Conservation (phyloP, 495 filamentous ascomycete genomes). For the Hypomontagnella submonticulosa region DNA sequence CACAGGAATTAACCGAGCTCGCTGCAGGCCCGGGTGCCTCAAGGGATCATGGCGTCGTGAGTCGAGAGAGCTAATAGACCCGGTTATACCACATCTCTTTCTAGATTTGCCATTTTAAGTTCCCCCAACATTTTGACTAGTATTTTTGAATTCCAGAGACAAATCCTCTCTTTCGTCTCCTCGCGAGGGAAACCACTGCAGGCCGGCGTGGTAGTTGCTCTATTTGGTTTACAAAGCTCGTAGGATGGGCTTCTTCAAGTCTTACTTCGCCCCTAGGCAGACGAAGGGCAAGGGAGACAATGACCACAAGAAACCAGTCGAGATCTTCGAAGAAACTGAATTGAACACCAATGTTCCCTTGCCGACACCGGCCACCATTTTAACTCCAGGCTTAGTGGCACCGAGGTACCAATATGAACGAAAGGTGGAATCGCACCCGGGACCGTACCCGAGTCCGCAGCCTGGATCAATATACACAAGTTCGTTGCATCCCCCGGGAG, state of each 20-base stretch:
- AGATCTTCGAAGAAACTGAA: conserved; percentile 5
- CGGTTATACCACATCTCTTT: conserved; percentile 13
- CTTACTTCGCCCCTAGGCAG: conserved; percentile 46
- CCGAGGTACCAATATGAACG: conserved; percentile 23
- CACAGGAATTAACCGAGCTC: conserved; percentile 23
- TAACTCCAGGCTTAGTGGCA: conserved; percentile 16
- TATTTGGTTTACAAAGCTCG: conserved; percentile 8
- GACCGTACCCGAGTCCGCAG: not conserved
- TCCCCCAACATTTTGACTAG: not conserved
- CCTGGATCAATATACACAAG: conserved; percentile 23
- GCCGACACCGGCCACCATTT: not conserved
- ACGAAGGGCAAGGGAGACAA: conserved; percentile 29
- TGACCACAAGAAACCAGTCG: conserved; percentile 20
- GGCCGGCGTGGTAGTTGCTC: conserved; percentile 29
- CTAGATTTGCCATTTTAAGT: not conserved
- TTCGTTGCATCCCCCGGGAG: conserved; percentile 26
- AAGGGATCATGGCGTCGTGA: conserved; percentile 30
- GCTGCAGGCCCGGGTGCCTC: conserved; percentile 17
- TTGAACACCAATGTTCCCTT: not conserved
- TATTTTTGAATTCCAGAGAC: conserved; percentile 1
- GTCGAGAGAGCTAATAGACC: conserved; percentile 24
- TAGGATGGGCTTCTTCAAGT: conserved; percentile 47
- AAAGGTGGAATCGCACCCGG: no score
- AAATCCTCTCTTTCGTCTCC: conserved; percentile 1
- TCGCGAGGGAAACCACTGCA: conserved; percentile 4